A percentile compares a stretch with the other conserved stretches of the same genome.
Conservation (phyloP, 2,329 filamentous ascomycete species). For the Coniella lustricola region DNA sequence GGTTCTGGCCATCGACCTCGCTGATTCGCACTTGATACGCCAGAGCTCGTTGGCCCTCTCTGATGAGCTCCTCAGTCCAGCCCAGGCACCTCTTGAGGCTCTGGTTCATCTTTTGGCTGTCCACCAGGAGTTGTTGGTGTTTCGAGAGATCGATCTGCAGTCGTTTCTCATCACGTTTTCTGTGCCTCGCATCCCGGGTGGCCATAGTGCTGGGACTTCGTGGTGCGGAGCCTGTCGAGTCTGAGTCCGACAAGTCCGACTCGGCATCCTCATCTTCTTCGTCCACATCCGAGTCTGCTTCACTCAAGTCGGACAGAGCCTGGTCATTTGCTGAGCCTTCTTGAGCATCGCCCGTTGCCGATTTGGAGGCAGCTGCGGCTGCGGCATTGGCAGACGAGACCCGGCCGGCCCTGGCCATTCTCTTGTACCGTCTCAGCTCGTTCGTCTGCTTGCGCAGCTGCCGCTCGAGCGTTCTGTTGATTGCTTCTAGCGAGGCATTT, state of each 20-base stretch:
- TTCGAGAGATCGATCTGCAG: slow-evolving; percentile 80
- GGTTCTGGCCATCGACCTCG: slow-evolving; percentile 74
- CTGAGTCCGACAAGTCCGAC: slow-evolving; percentile 37
- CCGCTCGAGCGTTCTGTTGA: slow-evolving; percentile 86
- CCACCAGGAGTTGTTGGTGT: slow-evolving; percentile 80
- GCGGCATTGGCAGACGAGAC: slow-evolving; percentile 53
- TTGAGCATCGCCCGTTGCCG: slow-evolving; percentile 31
- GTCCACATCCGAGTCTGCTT: slow-evolving; percentile 31
- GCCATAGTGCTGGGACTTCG: slow-evolving; percentile 33
- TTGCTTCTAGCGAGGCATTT: slow-evolving; percentile 88
- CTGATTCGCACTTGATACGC: slow-evolving; percentile 72
- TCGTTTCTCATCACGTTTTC: slow-evolving; percentile 72
- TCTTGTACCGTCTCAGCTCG: slow-evolving; percentile 76
- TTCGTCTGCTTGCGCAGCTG: slow-evolving; percentile 87
- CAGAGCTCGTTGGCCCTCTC: slow-evolving; percentile 79
- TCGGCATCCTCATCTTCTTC: slow-evolving; percentile 38
- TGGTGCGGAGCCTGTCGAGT: slow-evolving; percentile 30
- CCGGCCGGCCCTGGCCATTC: slow-evolving; percentile 75
- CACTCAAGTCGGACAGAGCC: slow-evolving; percentile 45
- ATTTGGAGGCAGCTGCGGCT: slow-evolving; percentile 31
- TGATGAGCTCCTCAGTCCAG: slow-evolving; percentile 86
- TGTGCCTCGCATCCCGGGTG: slow-evolving; percentile 43
- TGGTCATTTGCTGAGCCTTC: slow-evolving; percentile 35
- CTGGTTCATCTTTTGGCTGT: slow-evolving; percentile 93
- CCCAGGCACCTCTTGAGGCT: slow-evolving; percentile 83